phyloP scores from a whole-genome alignment of 2,329 filamentous ascomycete genomes.

The Paracoccidioides lutzii region DNA sequence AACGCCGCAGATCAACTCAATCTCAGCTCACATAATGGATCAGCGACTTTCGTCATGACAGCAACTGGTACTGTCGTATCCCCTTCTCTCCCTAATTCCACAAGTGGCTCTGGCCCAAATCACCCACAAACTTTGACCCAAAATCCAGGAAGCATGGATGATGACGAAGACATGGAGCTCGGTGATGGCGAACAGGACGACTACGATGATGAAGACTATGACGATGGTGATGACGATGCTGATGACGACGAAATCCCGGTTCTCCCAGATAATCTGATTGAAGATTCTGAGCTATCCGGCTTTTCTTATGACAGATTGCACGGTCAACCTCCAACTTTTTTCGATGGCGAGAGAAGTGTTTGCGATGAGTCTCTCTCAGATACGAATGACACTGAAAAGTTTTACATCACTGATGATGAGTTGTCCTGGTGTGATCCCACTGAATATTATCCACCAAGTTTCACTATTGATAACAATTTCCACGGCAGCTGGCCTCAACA shows the following conservation, averaged over 20 bases:
- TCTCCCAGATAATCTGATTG: constrained; percentile 7
- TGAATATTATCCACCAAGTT: background rate
- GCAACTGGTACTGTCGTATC: background rate
- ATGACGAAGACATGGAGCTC: background rate
- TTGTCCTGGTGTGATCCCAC: constrained; percentile 3
- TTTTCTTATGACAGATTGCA: constrained; percentile 7
- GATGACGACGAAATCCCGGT: background rate
- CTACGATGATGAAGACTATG: constrained; percentile 1
- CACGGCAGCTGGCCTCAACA: background rate
- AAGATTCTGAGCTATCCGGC: constrained; percentile 2
- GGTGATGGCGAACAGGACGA: background rate
- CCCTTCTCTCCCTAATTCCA: background rate
- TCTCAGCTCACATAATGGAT: background rate
- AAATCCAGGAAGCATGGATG: background rate
- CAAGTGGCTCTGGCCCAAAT: background rate
- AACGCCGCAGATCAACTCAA: background rate
- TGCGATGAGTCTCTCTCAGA: constrained; percentile 3
- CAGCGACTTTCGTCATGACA: background rate
- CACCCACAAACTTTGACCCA: background rate
- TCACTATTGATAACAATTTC: background rate
- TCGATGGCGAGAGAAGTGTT: background rate
- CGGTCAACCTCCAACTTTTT: background rate
- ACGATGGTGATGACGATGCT: background rate
- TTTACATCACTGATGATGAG: constrained; percentile 11
- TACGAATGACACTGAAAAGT: constrained; percentile 6